Evolutionary conservation across 306 rosid genomes (phyloP).

Genomic region (Arachis stenosperma): DNA sequence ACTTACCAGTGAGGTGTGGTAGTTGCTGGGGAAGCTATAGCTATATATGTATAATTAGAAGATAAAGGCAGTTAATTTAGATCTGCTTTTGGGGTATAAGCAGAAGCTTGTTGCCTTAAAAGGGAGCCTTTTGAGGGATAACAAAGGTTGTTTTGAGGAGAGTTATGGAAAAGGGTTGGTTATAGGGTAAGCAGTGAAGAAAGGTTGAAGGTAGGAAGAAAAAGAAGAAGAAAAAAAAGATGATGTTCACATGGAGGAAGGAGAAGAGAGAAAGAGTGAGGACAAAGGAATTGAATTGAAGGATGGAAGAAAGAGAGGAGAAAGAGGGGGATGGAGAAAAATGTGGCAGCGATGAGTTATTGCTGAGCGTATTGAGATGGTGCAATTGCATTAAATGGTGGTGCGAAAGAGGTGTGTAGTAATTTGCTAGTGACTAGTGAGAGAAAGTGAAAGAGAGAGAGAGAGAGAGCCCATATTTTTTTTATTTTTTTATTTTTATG

Average conservation of each 20-base stretch:
- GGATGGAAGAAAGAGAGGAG: conserved; percentile 39
- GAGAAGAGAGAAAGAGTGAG: conserved; percentile 29
- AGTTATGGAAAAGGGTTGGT: conserved; percentile 22
- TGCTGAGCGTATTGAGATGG: conserved; percentile 97
- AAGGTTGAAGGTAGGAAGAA: conserved; percentile 4
- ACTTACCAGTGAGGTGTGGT: conserved; percentile 39
- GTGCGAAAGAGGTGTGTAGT: conserved; percentile 80
- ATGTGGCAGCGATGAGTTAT: conserved; percentile 82
- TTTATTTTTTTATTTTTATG: conserved; percentile 15
- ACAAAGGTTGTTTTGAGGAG: conserved; percentile 7
- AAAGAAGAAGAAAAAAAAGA: neutral
- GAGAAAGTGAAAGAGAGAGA: conserved; percentile 38
- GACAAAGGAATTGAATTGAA: conserved; percentile 44
- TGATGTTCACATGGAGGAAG: neutral
- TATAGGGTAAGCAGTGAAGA: conserved; percentile 15
- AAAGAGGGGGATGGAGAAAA: conserved; percentile 62
- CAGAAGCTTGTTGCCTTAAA: conserved; percentile 19
- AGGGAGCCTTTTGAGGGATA: conserved; percentile 27
- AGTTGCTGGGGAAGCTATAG: conserved; percentile 12
- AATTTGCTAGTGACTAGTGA: conserved; percentile 49
- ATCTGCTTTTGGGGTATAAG: conserved; percentile 44
- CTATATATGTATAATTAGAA: neutral
- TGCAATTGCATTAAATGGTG: conserved; percentile 97
- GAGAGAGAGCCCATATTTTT: neutral
- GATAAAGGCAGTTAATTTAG: conserved; percentile 42